A percentile compares a stretch with the other conserved stretches of the same genome.
Conservation (phyloP, 2,329 filamentous ascomycete genomes). For the Coleophoma eucalyptorum region DNA sequence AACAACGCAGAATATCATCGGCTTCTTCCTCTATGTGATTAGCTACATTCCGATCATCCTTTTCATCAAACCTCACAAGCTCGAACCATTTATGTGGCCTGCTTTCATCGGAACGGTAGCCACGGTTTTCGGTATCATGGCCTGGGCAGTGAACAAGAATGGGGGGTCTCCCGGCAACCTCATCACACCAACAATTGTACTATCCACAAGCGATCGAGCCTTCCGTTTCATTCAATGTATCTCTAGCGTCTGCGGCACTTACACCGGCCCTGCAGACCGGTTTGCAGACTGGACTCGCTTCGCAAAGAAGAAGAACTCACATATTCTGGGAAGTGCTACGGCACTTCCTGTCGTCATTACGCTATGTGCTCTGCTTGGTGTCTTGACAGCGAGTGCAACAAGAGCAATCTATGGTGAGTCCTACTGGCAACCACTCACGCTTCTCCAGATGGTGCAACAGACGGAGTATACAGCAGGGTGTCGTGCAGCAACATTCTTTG, state of each 20-base stretch:
- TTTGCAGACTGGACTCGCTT: slow-evolving; percentile 7
- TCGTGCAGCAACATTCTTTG: slow-evolving; percentile 8
- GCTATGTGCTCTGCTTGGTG: slow-evolving; percentile 3
- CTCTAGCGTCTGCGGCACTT: slow-evolving; percentile 1
- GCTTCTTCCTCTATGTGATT: slow-evolving; percentile 6
- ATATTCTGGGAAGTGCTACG: slow-evolving; percentile 11
- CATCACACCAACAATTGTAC: slow-evolving; percentile 1
- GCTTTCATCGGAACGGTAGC: slow-evolving; percentile 2
- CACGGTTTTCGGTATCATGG: slow-evolving; percentile 2
- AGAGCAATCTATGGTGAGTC: slow-evolving; percentile 3
- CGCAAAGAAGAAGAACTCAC: slow-evolving; percentile 11
- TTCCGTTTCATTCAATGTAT: slow-evolving; percentile 5
- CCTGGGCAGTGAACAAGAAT: slow-evolving; percentile 3
- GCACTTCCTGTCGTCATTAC: slow-evolving; percentile 1
- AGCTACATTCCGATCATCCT: slow-evolving; percentile 5
- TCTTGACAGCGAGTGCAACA: slow-evolving; percentile 1
- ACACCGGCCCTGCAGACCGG: slow-evolving; percentile 4
- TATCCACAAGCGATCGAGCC: not conserved
- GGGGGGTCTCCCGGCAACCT: slow-evolving; percentile 4
- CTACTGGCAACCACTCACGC: slow-evolving; percentile 6
- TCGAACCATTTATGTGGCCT: slow-evolving; percentile 6
- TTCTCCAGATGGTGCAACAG: slow-evolving; percentile 5
- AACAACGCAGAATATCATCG: slow-evolving; percentile 2
- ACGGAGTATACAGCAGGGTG: slow-evolving; percentile 3
- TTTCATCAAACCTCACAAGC: slow-evolving; percentile 3